Percentiles rank a stretch among this genome's conserved stretches.
phyloP scores from a whole-genome alignment of 306 rosid species.

The Trifolium subterraneum region DNA sequence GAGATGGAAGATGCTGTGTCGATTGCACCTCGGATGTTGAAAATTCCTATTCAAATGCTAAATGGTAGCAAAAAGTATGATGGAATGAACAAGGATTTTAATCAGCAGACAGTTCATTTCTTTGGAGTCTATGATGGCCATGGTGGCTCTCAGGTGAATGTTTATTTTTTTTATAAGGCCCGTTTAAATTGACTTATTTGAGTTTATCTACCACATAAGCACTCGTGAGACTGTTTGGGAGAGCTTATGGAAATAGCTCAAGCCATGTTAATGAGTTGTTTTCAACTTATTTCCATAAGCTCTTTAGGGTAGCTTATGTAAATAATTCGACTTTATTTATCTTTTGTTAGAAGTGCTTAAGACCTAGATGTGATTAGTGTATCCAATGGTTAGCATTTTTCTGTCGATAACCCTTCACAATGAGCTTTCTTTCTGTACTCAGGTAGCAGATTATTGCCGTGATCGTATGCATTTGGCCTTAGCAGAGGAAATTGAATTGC shows the following conservation, averaged over 20 bases:
- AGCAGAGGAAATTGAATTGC: constrained; percentile 76
- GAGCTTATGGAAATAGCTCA: neutral
- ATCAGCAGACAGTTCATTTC: constrained; percentile 70
- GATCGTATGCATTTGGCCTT: constrained; percentile 78
- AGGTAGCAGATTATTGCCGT: constrained; percentile 91
- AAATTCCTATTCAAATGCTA: constrained; percentile 85
- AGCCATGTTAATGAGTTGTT: neutral
- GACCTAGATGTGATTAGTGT: constrained; percentile 2
- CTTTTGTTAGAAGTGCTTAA: neutral
- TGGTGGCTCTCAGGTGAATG: constrained; percentile 83
- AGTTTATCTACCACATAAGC: neutral
- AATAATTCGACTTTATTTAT: neutral
- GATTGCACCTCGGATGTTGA: constrained; percentile 59
- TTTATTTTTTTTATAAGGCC: neutral
- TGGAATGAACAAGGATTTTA: constrained; percentile 62
- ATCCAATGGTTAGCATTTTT: constrained; percentile 19
- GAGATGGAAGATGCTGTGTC: constrained; percentile 96
- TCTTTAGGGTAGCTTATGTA: neutral
- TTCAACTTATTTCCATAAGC: neutral
- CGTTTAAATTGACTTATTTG: neutral
- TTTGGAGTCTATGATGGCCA: constrained; percentile 97
- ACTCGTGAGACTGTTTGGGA: neutral
- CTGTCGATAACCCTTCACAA: constrained; percentile 14
- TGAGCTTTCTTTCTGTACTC: constrained; percentile 40
- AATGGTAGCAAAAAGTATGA: constrained; percentile 60